Evolutionary conservation across 192 early-diverging fungal genomes (phyloP).

Genomic region (Podila epicladia): DNA sequence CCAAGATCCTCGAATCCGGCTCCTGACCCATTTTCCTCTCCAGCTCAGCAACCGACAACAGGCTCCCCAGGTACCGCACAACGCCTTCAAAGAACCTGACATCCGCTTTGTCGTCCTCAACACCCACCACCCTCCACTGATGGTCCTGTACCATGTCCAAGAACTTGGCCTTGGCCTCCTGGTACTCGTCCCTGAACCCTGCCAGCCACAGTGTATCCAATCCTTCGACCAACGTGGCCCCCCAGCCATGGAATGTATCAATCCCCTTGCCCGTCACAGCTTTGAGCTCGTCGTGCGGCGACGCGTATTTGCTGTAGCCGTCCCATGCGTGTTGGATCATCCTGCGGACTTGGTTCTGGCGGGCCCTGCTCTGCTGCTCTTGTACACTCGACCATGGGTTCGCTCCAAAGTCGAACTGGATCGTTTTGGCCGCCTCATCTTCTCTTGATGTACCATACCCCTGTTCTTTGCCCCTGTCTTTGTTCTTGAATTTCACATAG

Average conservation of each 20-base stretch:
- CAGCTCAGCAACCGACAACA: conserved; percentile 71
- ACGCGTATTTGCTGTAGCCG: conserved; percentile 12
- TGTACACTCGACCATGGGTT: not conserved
- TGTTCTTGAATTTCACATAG: not conserved
- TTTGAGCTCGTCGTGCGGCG: conserved; percentile 17
- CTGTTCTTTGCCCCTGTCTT: not conserved
- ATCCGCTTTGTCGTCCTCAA: conserved; percentile 31
- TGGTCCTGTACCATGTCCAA: conserved; percentile 45
- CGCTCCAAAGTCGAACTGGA: conserved; percentile 14
- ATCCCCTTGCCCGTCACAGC: conserved; percentile 2
- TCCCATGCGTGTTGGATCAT: conserved; percentile 42
- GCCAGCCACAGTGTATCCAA: conserved; percentile 80
- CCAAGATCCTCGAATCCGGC: conserved; percentile 57
- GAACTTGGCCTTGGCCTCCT: conserved; percentile 60
- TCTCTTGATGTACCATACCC: not conserved
- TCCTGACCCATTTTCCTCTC: conserved; percentile 28
- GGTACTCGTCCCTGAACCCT: conserved; percentile 66
- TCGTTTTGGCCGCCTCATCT: not conserved
- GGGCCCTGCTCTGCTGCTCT: conserved; percentile 6
- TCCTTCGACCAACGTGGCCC: conserved; percentile 74
- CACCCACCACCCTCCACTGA: not conserved
- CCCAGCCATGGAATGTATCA: conserved; percentile 56
- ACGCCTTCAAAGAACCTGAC: conserved; percentile 72
- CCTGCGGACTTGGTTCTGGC: not conserved
- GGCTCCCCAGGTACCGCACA: conserved; percentile 73